Evolutionary conservation across 2,329 filamentous ascomycete species (phyloP), one percentile per base, ranked within the genome.

Genomic region (Sporothrix globosa): DNA sequence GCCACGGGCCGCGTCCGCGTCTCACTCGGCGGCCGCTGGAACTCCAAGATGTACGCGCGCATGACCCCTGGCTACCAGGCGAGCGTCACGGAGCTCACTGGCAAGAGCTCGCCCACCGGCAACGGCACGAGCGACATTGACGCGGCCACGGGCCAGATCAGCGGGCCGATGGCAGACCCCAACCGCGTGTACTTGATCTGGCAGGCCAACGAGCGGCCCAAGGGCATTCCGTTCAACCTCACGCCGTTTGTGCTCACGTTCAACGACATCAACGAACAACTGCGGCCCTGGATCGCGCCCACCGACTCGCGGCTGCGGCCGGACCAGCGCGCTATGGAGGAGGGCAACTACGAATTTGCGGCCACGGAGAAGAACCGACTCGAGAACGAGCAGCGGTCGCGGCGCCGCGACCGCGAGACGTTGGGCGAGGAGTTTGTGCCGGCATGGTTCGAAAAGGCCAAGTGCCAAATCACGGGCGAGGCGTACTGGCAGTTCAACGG

Each of bases 251-350:
- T 94, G 17, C 86, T 99, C 71, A 97, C 94, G 0, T 90, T 99
- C 74, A 99, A 99, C 81, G 92, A 94, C 74, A 85, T 97, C 66
- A 91, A 95, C 69, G 92, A 97, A n/a, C 84, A 87, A n/a, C 85
- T 99, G 21, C 83, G 82, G 67, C 87, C 90, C 4, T 88, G 91
- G 81, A 82, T 99, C 19, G 92, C 96, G 50, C 96, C 96, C 0
- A 99, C 96, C 0, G 96, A 99, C 79, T 97, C 95, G 1, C 87
- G 96, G n/a, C 84, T 97, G 44, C 87, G 96, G 41, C 95, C 96
- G 0, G 96, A 99, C 80, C 96, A 99, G 82, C 87, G 96, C 13
- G 96, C 96, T 1, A 99, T 99, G 96, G 96, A 99, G 79, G 94
- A 98, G 73, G 96, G 95, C n/a, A 88, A 94, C 80, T 99, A 99